phyloP scores from a whole-genome alignment of 805 yeast genomes.

The Saturnispora galanensis region DNA sequence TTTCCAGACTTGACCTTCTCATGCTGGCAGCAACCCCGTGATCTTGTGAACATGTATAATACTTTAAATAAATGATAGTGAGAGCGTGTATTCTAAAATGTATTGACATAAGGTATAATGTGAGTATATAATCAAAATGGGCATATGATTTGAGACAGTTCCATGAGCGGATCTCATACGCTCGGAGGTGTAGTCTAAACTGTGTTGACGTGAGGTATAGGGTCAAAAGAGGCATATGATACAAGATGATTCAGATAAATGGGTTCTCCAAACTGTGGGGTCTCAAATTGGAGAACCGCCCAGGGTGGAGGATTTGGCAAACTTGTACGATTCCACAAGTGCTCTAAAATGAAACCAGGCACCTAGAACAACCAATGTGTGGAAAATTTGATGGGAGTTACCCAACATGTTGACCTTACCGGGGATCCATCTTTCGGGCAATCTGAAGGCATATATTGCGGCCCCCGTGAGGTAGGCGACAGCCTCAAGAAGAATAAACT shows the following conservation, averaged over 20 bases:
- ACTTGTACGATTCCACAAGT: constrained; percentile 44
- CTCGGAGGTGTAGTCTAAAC: too few species aligned
- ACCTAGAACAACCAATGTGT: constrained; percentile 66
- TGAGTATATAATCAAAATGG: too few species aligned
- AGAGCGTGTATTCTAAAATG: too few species aligned
- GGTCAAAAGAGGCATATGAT: not conserved
- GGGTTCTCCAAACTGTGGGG: too few species aligned
- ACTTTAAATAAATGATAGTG: too few species aligned
- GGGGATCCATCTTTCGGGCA: constrained; percentile 64
- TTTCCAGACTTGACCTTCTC: too few species aligned
- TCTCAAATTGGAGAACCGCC: constrained; percentile 5
- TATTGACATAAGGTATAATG: too few species aligned
- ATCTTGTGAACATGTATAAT: too few species aligned
- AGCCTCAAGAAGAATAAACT: constrained; percentile 64
- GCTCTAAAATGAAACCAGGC: constrained; percentile 66
- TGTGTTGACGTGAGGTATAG: too few species aligned
- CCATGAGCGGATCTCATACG: too few species aligned
- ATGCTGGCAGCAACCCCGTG: too few species aligned
- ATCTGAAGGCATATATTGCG: constrained; percentile 59
- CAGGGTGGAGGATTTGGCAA: constrained; percentile 29
- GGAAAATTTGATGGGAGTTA: constrained; percentile 81
- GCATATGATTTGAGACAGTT: too few species aligned
- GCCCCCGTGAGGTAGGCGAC: constrained; percentile 73
- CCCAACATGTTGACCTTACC: constrained; percentile 64
- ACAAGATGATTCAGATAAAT: not conserved